Base-by-base conservation (phyloP, 1,284 basidiomycete species). In the Malassezia psittaci region DNA sequence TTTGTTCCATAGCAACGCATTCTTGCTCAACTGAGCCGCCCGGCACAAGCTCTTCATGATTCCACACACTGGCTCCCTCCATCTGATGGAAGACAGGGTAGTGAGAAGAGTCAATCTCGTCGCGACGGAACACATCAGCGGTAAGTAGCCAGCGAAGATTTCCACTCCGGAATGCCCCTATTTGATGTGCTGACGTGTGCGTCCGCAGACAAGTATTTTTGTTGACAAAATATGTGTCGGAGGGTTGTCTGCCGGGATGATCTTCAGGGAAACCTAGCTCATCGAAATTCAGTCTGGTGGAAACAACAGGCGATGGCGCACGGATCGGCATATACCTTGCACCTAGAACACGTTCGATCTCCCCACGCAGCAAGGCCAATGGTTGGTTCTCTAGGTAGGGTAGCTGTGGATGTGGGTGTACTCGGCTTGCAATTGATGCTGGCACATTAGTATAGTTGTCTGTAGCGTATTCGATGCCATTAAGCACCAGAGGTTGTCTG, bases 71-170 rank as follows among this genome's bases (percentile, higher is more conserved):
- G 18, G 91, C 90, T 33, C 93, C 94, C 76, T 99, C 94, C 79
- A 96, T 90, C 77, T 99, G 94, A 77, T 99, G 94, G 76, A 99
- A 99, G 42, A 96, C 87, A 16, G 94, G 94, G 76, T 96, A 96
- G 76, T 99, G 94, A 10, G 86, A 88, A 18, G 83, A 82, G 77
- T 99, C 94, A 63, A 99, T 98, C 77, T 98, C 94, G 81, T 99
- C 94, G 63, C 94, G 83, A 41, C 94, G 79, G 77, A 96, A 99
- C 44, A 99, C 94, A 78, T 99, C 94, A n/a, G 94, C 91, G 1
- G 90, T 88, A 47, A 98, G 80, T 34, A 98, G 79, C 88, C 91
- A 98, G 51, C 81, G 80, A 36, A 86, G 82, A 64, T 85, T 79
- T 5, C 88, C 88, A 36, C 79, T 77, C 40, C 81, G 77, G 76